Percentiles rank a stretch among this genome's conserved stretches.
Evolutionary conservation across 345 rosid genomes (phyloP).

Genomic region (Acer negundo): DNA sequence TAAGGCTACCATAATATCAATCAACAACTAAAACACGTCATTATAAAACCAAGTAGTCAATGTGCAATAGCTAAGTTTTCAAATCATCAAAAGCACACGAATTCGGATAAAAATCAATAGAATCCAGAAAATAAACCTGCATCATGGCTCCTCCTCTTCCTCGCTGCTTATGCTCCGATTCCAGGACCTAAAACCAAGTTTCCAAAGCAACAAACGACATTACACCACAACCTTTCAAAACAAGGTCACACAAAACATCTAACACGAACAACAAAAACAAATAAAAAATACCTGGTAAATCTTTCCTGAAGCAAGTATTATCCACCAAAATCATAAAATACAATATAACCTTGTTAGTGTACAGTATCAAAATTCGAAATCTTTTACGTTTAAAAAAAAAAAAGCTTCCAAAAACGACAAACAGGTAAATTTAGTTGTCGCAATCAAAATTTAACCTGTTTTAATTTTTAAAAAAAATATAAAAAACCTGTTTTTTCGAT

Average conservation of each 20-base stretch:
- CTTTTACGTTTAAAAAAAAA: not conserved
- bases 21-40: not conserved
- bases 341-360: conserved; percentile 16
- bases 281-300: conserved; percentile 58
- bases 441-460: not conserved
- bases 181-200: conserved; percentile 56
- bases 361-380: not conserved
- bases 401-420: not conserved
- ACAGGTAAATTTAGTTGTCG: too few relatives aligned
- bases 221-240: not conserved
- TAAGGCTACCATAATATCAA: not conserved
- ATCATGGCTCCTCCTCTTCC: conserved; percentile 97
- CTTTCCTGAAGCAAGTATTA: conserved; percentile 51
- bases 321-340: conserved; percentile 20
- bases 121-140: conserved; percentile 46
- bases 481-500: conserved; percentile 76
- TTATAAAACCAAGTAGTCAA: not conserved
- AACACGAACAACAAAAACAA: not conserved
- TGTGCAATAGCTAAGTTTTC: not conserved
- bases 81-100: not conserved
- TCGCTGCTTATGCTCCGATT: conserved; percentile 76
- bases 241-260: not conserved
- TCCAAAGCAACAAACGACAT: conserved; percentile 5
- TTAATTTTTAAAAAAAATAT: too few relatives aligned
- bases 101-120: not conserved